Evolutionary conservation across 2,329 filamentous ascomycete species (phyloP), one percentile per base, ranked within the genome.

Genomic region (Talaromyces funiculosus): DNA sequence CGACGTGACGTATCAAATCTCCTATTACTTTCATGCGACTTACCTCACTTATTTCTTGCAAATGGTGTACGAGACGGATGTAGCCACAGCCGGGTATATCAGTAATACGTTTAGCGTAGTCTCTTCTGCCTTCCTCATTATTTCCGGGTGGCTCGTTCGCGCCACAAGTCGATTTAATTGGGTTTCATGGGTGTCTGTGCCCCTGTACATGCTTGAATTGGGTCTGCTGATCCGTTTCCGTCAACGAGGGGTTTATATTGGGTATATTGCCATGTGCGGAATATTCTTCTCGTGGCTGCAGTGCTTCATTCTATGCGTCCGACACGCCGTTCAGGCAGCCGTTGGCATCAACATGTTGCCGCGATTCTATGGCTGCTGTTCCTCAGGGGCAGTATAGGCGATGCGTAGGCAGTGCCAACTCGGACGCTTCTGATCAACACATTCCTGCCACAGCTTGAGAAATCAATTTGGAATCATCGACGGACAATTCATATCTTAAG

Each of bases 151-250:
- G 59, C 61, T 78, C 26, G 80, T 84, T 61, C 77, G 77, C 31
- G 66, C 64, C 22, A 80, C 77, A 2, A 78, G 79, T 12, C 76
- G 74, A n/a, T 81, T 82, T 73, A 84, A 83, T 70, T 78, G 72
- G 64, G 63, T 80, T 3, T 74, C 78, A 3, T 78, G 72, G 66
- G 77, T 79, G 45, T 81, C 76, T n/a, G 69, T 82, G 1, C 81
- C 81, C 0, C 59, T 83, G 3, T 78, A 74, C 47, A 73, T 82
- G 8, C 71, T 84, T 0, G 80, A 77, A 3, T 72, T 77, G 3
- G 80, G 78, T 0, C 71, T 83, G 9, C 80, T 84, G 78, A 80
- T 83, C 63, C 69, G 80, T 54, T 83, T 82, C 72, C 79, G 81
- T 14, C 71, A 76, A 45, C 76, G 79, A 0, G 71, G 75, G 38